Percentiles rank a stretch among this genome's conserved stretches.
phyloP scores from a whole-genome alignment of 2,329 filamentous ascomycete species.

The Aspergillus niger region DNA sequence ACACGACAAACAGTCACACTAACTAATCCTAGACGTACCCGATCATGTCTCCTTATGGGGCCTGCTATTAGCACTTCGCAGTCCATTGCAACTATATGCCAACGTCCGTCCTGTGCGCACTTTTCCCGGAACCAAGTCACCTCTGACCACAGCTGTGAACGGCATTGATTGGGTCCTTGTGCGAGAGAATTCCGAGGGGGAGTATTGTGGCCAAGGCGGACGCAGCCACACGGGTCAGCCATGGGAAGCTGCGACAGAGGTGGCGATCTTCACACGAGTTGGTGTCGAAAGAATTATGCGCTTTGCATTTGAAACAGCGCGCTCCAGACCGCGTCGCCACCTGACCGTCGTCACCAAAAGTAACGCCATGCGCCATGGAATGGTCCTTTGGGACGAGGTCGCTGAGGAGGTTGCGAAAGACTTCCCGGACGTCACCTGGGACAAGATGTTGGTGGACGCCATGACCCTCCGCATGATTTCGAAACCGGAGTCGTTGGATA shows the following conservation, averaged over 20 bases:
- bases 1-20: too few species aligned
- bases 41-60: constrained; percentile 61
- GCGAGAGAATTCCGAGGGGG: constrained; percentile 58
- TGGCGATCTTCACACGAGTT: constrained; percentile 56
- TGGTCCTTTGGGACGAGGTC: constrained; percentile 61
- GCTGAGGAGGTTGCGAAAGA: constrained; percentile 50
- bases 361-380: constrained; percentile 57
- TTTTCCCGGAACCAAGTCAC: constrained; percentile 54
- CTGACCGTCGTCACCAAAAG: constrained; percentile 59
- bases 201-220: constrained; percentile 59
- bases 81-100: constrained; percentile 59
- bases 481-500: constrained; percentile 54
- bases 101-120: constrained; percentile 57
- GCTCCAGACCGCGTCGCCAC: constrained; percentile 49
- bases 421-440: constrained; percentile 54
- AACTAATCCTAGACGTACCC: constrained; percentile 56
- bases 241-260: constrained; percentile 57
- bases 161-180: constrained; percentile 60
- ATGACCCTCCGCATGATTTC: constrained; percentile 59
- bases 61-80: constrained; percentile 57
- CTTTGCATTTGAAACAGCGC: constrained; percentile 57
- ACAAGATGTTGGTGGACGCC: constrained; percentile 60
- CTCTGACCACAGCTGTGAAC: constrained; percentile 50
- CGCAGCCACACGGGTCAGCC: constrained; percentile 53
- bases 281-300: constrained; percentile 54